These are phyloP conservation scores for Santalum album DNA, from an alignment of 164 flowering plant genomes.

Conservation along the genomic window DNA sequence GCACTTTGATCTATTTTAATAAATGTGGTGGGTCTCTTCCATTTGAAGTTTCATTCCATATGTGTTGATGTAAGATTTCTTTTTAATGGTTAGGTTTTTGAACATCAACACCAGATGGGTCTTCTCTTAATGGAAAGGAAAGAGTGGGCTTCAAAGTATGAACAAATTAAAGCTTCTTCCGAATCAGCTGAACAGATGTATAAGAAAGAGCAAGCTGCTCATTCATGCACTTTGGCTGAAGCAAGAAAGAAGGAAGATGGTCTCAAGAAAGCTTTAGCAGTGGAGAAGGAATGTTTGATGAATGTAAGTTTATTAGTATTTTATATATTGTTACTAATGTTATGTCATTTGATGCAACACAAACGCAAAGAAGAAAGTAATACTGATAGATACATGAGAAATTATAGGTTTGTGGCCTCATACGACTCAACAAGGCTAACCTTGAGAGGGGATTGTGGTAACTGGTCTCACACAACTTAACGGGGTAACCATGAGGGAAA, in stretches of 20 bases:
- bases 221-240: conserved; percentile 58
- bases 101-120: conserved; percentile 89
- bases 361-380: too few relatives aligned
- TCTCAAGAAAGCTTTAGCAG: conserved; percentile 65
- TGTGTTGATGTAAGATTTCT: background rate
- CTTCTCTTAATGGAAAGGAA: conserved; percentile 82
- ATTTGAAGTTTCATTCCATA: too few relatives aligned
- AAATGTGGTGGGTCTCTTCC: too few relatives aligned
- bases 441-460: too few relatives aligned
- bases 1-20: too few relatives aligned
- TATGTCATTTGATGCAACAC: too few relatives aligned
- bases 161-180: conserved; percentile 46
- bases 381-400: too few relatives aligned
- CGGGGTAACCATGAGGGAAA: too few relatives aligned
- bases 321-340: too few relatives aligned
- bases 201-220: conserved; percentile 56
- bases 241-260: conserved; percentile 70
- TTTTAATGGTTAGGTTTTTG: conserved; percentile 42
- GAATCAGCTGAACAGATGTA: conserved; percentile 43
- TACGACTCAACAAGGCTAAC: too few relatives aligned
- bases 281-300: conserved; percentile 74
- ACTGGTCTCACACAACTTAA: too few relatives aligned
- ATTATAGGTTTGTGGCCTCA: too few relatives aligned
- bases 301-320: conserved; percentile 41
- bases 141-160: conserved; percentile 66